phyloP scores from a whole-genome alignment of 768 basidiomycete species.

The Pholiota microspora region DNA sequence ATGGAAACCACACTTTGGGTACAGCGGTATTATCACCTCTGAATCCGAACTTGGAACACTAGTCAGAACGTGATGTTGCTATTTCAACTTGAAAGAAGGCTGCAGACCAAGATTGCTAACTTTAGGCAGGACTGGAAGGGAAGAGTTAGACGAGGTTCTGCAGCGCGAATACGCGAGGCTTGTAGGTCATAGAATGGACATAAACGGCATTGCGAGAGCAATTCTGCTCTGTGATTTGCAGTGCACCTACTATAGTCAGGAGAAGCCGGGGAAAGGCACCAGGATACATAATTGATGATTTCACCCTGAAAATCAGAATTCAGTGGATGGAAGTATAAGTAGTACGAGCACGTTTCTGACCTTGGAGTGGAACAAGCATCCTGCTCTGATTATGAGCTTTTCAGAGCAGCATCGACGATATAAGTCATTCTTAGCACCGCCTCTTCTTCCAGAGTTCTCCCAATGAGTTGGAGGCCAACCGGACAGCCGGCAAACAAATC shows the following conservation, averaged over 20 bases:
- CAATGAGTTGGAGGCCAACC: conserved; percentile 64
- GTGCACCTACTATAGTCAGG: no score
- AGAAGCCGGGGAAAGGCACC: no score
- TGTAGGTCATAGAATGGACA: conserved; percentile 8
- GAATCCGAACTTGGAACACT: no score
- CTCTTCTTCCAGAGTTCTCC: conserved; percentile 69
- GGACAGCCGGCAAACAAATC: conserved; percentile 53
- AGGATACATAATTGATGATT: no score
- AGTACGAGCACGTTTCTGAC: no score
- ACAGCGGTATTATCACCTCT: no score
- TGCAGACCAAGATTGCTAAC: conserved; percentile 13
- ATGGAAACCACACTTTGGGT: no score
- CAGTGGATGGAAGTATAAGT: no score
- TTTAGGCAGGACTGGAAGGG: conserved; percentile 10
- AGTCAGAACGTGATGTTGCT: conserved; percentile 30
- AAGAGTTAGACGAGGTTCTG: conserved; percentile 9
- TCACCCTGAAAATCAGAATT: no score
- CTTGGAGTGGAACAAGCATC: no score
- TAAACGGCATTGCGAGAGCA: conserved; percentile 16
- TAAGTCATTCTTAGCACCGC: conserved; percentile 68
- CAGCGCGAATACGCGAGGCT: conserved; percentile 16
- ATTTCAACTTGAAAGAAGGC: conserved; percentile 19
- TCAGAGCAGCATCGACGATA: conserved; percentile 55
- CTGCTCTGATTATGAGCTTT: conserved; percentile 19
- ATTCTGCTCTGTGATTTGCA: conserved; percentile 12